Percentiles rank a stretch among this genome's conserved stretches.
phyloP scores from a whole-genome alignment of 129 eudicot genomes.

The Silybum marianum region DNA sequence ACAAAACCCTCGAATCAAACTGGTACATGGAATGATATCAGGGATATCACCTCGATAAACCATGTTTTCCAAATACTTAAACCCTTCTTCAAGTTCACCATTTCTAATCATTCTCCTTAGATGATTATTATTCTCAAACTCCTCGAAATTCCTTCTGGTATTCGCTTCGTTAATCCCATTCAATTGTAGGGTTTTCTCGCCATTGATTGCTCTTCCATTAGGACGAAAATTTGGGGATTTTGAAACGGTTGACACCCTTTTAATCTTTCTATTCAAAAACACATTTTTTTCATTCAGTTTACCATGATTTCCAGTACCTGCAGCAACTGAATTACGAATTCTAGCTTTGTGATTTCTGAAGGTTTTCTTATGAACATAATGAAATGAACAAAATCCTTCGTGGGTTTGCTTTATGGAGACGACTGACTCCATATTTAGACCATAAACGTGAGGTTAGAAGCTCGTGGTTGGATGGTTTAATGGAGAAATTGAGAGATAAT shows the following conservation, averaged over 20 bases:
- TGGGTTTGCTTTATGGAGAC: constrained; percentile 62
- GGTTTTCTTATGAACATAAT: constrained; percentile 17
- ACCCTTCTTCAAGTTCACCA: constrained; percentile 67
- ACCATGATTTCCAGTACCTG: constrained; percentile 23
- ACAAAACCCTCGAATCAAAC: constrained; percentile 83
- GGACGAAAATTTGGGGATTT: constrained; percentile 36
- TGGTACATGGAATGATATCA: constrained; percentile 70
- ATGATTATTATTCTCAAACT: constrained; percentile 71
- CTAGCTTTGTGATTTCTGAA: constrained; percentile 21
- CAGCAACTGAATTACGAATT: constrained; percentile 28
- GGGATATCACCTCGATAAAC: constrained; percentile 72
- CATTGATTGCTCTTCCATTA: constrained; percentile 44
- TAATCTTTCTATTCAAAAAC: constrained; percentile 39
- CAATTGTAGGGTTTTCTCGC: constrained; percentile 33
- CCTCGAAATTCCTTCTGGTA: constrained; percentile 50
- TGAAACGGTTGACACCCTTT: constrained; percentile 44
- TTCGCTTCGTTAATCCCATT: constrained; percentile 35
- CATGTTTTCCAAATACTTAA: constrained; percentile 68
- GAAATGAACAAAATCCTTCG: constrained; percentile 54
- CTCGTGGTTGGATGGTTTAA: not conserved
- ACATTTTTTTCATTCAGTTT: constrained; percentile 31
- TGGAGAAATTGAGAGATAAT: not conserved
- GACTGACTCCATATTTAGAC: constrained; percentile 52
- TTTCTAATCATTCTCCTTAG: constrained; percentile 65
- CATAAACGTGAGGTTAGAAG: constrained; percentile 14